phyloP scores from a whole-genome alignment of 495 filamentous ascomycete genomes.

The Geopyxis carbonaria region DNA sequence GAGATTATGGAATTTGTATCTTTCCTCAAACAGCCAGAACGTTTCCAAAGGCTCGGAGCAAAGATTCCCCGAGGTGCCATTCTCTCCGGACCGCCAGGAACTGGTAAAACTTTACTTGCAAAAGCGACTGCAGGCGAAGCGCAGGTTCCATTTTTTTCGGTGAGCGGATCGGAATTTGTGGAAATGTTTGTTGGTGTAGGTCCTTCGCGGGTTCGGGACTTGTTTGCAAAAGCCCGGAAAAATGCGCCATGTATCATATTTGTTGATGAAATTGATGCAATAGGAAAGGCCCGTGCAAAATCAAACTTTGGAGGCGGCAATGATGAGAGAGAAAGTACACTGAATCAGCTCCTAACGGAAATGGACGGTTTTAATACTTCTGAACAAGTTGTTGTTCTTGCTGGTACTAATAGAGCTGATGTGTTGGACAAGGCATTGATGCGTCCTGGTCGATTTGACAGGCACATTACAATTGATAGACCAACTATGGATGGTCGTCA shows the following conservation, averaged over 20 bases:
- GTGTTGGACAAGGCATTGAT: constrained; percentile 88
- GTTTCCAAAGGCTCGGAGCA: constrained; percentile 81
- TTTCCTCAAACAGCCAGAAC: constrained; percentile 79
- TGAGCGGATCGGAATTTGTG: constrained; percentile 95
- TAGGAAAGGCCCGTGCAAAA: constrained; percentile 68
- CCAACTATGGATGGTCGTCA: constrained; percentile 94
- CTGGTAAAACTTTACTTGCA: constrained; percentile 91
- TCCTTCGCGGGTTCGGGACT: constrained; percentile 81
- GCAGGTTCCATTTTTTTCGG: constrained; percentile 92
- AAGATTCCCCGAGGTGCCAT: constrained; percentile 97
- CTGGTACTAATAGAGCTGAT: constrained; percentile 88
- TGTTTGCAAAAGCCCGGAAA: constrained; percentile 88
- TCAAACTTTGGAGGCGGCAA: constrained; percentile 65
- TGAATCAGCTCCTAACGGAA: constrained; percentile 96
- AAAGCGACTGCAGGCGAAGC: constrained; percentile 97
- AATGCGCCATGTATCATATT: constrained; percentile 98
- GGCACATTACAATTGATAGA: constrained; percentile 81
- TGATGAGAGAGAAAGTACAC: constrained; percentile 87
- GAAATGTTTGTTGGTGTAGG: constrained; percentile 99
- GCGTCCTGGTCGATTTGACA: constrained; percentile 90
- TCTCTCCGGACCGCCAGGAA: constrained; percentile 88
- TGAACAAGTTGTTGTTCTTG: constrained; percentile 94
- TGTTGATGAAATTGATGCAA: constrained; percentile 97
- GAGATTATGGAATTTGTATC: constrained; percentile 99
- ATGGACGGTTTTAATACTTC: constrained; percentile 99